Conservation (phyloP, 2,329 filamentous ascomycete genomes). For the Fusarium avenaceum region DNA sequence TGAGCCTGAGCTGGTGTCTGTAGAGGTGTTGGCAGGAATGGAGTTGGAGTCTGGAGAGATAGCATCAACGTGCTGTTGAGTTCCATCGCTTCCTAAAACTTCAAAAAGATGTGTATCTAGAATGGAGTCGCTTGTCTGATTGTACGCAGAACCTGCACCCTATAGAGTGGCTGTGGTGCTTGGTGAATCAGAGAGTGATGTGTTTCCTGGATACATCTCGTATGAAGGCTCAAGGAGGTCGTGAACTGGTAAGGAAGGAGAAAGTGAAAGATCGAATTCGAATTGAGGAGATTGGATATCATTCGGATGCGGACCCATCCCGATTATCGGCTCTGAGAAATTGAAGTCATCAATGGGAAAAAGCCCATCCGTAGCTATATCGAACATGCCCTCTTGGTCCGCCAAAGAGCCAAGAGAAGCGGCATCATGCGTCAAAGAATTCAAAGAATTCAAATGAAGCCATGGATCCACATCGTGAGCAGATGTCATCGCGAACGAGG, state of each 20-base stretch:
- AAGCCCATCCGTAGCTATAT: neutral
- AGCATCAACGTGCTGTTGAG: slow-evolving; percentile 2
- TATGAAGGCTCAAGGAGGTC: neutral
- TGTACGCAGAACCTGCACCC: slow-evolving; percentile 18
- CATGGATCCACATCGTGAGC: slow-evolving; percentile 23
- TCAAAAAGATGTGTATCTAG: neutral
- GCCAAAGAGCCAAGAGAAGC: slow-evolving; percentile 15
- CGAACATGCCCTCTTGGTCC: slow-evolving; percentile 6
- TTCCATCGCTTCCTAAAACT: neutral
- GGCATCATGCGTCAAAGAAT: neutral
- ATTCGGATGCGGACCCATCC: slow-evolving; percentile 8
- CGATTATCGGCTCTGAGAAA: neutral
- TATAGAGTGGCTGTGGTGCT: slow-evolving; percentile 29
- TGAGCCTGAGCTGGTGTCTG: slow-evolving; percentile 11
- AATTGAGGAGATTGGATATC: neutral
- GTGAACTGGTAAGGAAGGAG: neutral
- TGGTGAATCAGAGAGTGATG: slow-evolving; percentile 14
- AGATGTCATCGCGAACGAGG: slow-evolving; percentile 6
- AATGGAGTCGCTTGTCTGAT: slow-evolving; percentile 7
- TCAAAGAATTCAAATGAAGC: neutral
- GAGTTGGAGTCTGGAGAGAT: neutral
- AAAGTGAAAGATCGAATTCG: neutral
- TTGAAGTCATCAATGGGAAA: neutral
- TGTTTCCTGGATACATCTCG: neutral
- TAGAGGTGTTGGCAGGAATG: neutral